Conservation (phyloP, 23 red algal genomes). For the Pyropia haitanensis region DNA sequence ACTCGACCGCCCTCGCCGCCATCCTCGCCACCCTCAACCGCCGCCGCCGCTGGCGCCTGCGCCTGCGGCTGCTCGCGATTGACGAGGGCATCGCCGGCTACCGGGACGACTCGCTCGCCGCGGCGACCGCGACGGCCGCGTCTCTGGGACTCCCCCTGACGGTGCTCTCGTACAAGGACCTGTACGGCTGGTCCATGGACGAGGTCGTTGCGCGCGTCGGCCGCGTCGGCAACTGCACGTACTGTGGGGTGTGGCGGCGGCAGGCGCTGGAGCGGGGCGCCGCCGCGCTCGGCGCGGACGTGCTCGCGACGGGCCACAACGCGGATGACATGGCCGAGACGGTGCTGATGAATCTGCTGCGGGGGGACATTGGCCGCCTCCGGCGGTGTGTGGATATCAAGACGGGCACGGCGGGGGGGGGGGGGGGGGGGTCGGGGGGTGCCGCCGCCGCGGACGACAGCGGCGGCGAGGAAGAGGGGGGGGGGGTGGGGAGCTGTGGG, state of each 20-base stretch:
- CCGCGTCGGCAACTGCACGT: conserved; percentile 85
- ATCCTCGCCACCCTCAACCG: conserved; percentile 64
- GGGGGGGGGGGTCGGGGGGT: no score
- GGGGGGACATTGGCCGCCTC: conserved; percentile 79
- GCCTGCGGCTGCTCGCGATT: conserved; percentile 76
- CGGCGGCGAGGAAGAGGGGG: neutral
- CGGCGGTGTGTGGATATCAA: conserved; percentile 56
- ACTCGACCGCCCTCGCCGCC: conserved; percentile 90
- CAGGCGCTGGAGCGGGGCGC: conserved; percentile 95
- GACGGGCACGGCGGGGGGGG: conserved; percentile 7
- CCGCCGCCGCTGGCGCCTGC: conserved; percentile 62
- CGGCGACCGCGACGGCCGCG: conserved; percentile 45
- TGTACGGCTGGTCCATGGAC: conserved; percentile 99
- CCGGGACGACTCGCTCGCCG: conserved; percentile 80
- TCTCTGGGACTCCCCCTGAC: conserved; percentile 61
- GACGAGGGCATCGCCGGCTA: conserved; percentile 98
- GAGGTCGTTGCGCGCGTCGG: conserved; percentile 81
- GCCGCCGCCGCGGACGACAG: neutral
- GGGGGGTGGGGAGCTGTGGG: no score
- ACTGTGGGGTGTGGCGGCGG: conserved; percentile 96
- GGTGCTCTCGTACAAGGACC: conserved; percentile 53
- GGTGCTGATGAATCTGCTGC: conserved; percentile 85
- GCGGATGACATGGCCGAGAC: conserved; percentile 99
- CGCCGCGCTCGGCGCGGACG: conserved; percentile 40
- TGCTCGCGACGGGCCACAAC: conserved; percentile 96